Conservation (phyloP, 768 basidiomycete species). For the Leccinum barrowsii region DNA sequence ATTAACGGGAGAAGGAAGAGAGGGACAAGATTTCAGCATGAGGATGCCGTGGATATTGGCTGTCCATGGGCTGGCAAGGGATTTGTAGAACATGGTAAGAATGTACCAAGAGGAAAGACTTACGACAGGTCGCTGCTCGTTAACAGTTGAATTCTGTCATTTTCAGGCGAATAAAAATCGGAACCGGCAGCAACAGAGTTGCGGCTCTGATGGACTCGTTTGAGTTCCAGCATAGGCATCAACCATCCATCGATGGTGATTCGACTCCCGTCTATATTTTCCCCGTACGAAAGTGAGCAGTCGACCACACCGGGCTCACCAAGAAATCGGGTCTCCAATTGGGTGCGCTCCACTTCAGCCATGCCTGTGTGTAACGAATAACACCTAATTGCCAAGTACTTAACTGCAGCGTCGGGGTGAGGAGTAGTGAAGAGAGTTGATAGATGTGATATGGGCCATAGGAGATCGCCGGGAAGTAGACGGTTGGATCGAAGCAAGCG, state of each 20-base stretch:
- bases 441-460: slow-evolving; percentile 54
- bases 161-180: slow-evolving; percentile 46
- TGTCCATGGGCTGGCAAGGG: slow-evolving; percentile 46
- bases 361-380: slow-evolving; percentile 75
- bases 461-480: slow-evolving; percentile 54
- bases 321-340: slow-evolving; percentile 57
- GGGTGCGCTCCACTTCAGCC: slow-evolving; percentile 70
- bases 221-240: slow-evolving; percentile 64
- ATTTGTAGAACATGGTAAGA: slow-evolving; percentile 13
- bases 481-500: slow-evolving; percentile 75
- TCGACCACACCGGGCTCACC: slow-evolving; percentile 60
- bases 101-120: slow-evolving; percentile 9
- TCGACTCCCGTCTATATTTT: slow-evolving; percentile 43
- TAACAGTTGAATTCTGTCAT: slow-evolving; percentile 34
- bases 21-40: slow-evolving; percentile 49
- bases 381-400: slow-evolving; percentile 70
- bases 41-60: slow-evolving; percentile 65
- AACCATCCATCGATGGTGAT: slow-evolving; percentile 75
- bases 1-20: slow-evolving; percentile 25
- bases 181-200: slow-evolving; percentile 40
- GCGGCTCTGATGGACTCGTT: slow-evolving; percentile 53
- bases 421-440: slow-evolving; percentile 43
- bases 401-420: slow-evolving; percentile 61
- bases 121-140: slow-evolving; percentile 55
- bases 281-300: slow-evolving; percentile 57